Conservation (phyloP, 805 yeast species). For the Grigorovia jiainica region DNA sequence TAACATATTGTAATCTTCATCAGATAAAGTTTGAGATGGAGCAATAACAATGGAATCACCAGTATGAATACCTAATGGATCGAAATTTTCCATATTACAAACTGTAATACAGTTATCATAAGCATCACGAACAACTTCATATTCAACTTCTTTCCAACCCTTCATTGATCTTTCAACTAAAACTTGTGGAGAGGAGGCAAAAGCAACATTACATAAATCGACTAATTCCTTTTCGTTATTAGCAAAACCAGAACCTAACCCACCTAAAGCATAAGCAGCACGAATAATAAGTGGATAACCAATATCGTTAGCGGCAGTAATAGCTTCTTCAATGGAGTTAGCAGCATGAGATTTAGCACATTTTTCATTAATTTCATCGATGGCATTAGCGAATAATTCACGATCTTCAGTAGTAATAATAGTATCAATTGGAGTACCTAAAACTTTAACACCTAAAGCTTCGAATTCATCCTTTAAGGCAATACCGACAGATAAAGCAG, state of each 20-base stretch:
- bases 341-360: constrained; percentile 93
- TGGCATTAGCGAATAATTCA: constrained; percentile 87
- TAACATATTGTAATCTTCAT: constrained; percentile 95
- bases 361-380: constrained; percentile 91
- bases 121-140: constrained; percentile 97
- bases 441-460: constrained; percentile 75
- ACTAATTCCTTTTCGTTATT: constrained; percentile 75
- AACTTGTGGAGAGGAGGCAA: constrained; percentile 93
- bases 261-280: constrained; percentile 96
- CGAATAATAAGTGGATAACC: constrained; percentile 95
- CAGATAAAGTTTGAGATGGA: constrained; percentile 94
- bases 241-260: constrained; percentile 97
- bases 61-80: constrained; percentile 96
- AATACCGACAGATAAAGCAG: constrained; percentile 94
- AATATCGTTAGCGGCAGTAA: constrained; percentile 72
- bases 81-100: constrained; percentile 98
- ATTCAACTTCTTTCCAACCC: constrained; percentile 99
- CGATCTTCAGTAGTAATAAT: constrained; percentile 97
- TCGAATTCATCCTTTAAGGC: constrained; percentile 92
- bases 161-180: constrained; percentile 93
- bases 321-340: constrained; percentile 67
- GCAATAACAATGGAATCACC: constrained; percentile 99
- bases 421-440: constrained; percentile 95
- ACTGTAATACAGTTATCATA: constrained; percentile 97
- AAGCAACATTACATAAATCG: constrained; percentile 80